phyloP scores from a whole-genome alignment of 257 asterid genomes.

The Solanum chiquidenum region DNA sequence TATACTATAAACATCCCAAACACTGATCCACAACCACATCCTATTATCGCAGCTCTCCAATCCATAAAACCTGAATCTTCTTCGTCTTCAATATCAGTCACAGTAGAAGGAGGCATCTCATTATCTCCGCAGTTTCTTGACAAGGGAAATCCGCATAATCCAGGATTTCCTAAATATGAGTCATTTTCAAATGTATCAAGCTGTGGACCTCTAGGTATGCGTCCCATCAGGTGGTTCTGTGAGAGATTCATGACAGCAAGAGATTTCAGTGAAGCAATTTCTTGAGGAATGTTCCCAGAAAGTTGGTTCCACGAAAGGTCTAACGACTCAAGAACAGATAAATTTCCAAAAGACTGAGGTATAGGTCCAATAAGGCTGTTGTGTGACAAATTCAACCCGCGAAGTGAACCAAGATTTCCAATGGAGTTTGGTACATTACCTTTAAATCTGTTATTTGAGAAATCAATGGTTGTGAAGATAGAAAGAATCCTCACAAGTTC shows the following conservation, averaged over 20 bases:
- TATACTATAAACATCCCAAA: slow-evolving; percentile 3
- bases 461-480: not conserved
- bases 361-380: not conserved
- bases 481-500: slow-evolving; percentile 7
- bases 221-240: not conserved
- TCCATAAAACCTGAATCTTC: not conserved
- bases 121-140: not conserved
- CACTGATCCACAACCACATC: slow-evolving; percentile 14
- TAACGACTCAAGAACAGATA: not conserved
- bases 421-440: not conserved
- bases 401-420: not conserved
- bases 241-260: slow-evolving; percentile 4
- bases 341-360: not conserved
- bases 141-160: slow-evolving; percentile 8
- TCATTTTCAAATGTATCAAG: not conserved
- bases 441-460: not conserved
- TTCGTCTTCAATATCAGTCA: not conserved
- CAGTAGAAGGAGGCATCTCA: not conserved
- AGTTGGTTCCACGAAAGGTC: not conserved
- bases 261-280: not conserved
- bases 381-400: not conserved
- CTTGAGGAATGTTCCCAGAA: not conserved
- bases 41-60: slow-evolving; percentile 14
- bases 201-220: slow-evolving; percentile 1
- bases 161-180: not conserved